phyloP scores from a whole-genome alignment of 805 yeast genomes.

The Debaryomyces castellii region DNA sequence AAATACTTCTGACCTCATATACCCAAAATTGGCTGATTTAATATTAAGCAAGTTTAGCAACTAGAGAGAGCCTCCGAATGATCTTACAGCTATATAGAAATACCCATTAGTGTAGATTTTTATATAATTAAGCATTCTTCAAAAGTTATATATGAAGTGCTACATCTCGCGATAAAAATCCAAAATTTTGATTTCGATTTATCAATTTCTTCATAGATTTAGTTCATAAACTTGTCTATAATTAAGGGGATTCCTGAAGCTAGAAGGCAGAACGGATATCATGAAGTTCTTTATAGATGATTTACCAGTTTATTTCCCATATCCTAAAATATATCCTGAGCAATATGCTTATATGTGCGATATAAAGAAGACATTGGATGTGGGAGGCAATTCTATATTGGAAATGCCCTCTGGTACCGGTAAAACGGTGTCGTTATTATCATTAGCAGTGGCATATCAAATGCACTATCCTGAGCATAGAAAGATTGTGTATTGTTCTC shows the following conservation, averaged over 20 bases:
- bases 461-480: slow-evolving; percentile 92
- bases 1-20: slow-evolving; percentile 79
- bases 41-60: slow-evolving; percentile 10
- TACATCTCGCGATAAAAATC: background rate
- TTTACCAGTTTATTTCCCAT: slow-evolving; percentile 92
- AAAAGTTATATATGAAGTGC: background rate
- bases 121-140: background rate
- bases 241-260: too few species aligned
- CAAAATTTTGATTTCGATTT: background rate
- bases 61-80: background rate
- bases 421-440: slow-evolving; percentile 87
- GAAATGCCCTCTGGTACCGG: slow-evolving; percentile 99
- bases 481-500: slow-evolving; percentile 94
- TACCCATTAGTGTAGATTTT: background rate
- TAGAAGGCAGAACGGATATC: background rate
- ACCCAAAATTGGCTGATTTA: slow-evolving; percentile 57
- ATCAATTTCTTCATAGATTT: too few species aligned
- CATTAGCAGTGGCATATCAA: slow-evolving; percentile 93
- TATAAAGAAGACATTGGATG: slow-evolving; percentile 88
- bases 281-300: slow-evolving; percentile 91
- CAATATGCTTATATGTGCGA: slow-evolving; percentile 98
- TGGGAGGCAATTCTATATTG: slow-evolving; percentile 92
- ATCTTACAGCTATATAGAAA: background rate
- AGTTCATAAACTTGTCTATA: too few species aligned
- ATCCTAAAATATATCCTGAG: slow-evolving; percentile 95